Conservation (phyloP, 1,284 basidiomycete species). For the Ustilago cynodontis region DNA sequence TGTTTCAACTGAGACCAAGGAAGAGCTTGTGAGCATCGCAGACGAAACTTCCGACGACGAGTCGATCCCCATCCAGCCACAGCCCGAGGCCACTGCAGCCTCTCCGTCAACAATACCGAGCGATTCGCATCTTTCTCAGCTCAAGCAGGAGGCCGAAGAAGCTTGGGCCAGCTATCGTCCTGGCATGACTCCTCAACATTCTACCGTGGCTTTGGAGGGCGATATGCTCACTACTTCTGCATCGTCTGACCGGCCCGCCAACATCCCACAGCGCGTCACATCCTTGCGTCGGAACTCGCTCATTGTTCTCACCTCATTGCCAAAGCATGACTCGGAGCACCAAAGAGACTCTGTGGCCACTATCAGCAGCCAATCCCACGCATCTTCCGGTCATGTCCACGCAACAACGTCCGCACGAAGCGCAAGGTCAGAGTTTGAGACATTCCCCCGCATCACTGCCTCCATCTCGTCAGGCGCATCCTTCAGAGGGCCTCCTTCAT, state of each 20-base stretch:
- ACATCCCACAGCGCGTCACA: constrained; percentile 27
- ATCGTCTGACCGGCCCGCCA: constrained; percentile 10
- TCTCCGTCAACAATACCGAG: background rate
- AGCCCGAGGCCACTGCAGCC: background rate
- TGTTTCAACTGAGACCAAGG: constrained; percentile 7
- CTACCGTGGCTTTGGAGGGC: background rate
- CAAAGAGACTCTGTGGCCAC: constrained; percentile 9
- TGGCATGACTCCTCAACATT: constrained; percentile 25
- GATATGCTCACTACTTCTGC: background rate
- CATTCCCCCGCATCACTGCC: constrained; percentile 14
- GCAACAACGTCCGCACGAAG: background rate
- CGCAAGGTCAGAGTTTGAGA: constrained; percentile 12
- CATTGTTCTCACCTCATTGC: constrained; percentile 22
- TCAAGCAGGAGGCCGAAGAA: constrained; percentile 43
- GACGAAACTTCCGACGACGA: constrained; percentile 23
- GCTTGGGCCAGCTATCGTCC: constrained; percentile 30
- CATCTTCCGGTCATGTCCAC: constrained; percentile 1
- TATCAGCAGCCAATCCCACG: constrained; percentile 13
- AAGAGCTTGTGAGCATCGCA: constrained; percentile 13
- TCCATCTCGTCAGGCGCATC: constrained; percentile 14
- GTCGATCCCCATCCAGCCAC: background rate
- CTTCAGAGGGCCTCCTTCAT: constrained; percentile 9
- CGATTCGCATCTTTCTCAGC: constrained; percentile 18
- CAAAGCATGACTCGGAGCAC: background rate
- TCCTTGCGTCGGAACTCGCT: constrained; percentile 31